Evolutionary conservation across 768 basidiomycete species (phyloP).

Genomic region (Leccinum incarnatum): DNA sequence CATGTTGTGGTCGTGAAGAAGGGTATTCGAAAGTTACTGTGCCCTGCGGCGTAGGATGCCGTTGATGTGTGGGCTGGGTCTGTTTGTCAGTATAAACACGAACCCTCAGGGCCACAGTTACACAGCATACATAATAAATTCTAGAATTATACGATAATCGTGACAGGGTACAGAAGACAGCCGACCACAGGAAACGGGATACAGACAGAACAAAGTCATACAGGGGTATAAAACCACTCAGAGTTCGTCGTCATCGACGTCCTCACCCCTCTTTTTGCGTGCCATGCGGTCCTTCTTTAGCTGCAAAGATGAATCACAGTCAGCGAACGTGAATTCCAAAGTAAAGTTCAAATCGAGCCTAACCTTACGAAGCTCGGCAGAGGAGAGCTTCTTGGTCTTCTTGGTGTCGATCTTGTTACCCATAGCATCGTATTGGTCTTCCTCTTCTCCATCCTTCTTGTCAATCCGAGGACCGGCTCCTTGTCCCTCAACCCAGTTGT

Average conservation of each 20-base stretch:
- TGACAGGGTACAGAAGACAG: conserved; percentile 22
- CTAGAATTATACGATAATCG: conserved; percentile 17
- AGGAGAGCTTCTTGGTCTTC: conserved; percentile 84
- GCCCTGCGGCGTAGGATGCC: conserved; percentile 5
- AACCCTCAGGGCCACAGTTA: no score
- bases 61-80: neutral
- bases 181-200: conserved; percentile 15
- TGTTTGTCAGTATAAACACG: neutral
- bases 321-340: conserved; percentile 6
- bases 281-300: conserved; percentile 96
- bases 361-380: conserved; percentile 81
- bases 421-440: conserved; percentile 93
- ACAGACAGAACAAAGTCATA: conserved; percentile 13
- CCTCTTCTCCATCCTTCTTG: conserved; percentile 89
- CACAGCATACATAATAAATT: conserved; percentile 1
- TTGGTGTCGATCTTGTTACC: conserved; percentile 91
- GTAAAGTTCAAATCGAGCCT: conserved; percentile 12
- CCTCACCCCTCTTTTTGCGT: conserved; percentile 83
- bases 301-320: conserved; percentile 19
- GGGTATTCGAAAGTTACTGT: neutral
- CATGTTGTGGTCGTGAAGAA: conserved; percentile 31
- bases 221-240: conserved; percentile 24
- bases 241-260: conserved; percentile 60
- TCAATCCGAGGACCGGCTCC: conserved; percentile 94
- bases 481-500: conserved; percentile 99